A percentile compares a stretch with the other conserved stretches of the same genome.
Evolutionary conservation across 768 basidiomycete species (phyloP).

Genomic region (Termitomyces bulborhizus): DNA sequence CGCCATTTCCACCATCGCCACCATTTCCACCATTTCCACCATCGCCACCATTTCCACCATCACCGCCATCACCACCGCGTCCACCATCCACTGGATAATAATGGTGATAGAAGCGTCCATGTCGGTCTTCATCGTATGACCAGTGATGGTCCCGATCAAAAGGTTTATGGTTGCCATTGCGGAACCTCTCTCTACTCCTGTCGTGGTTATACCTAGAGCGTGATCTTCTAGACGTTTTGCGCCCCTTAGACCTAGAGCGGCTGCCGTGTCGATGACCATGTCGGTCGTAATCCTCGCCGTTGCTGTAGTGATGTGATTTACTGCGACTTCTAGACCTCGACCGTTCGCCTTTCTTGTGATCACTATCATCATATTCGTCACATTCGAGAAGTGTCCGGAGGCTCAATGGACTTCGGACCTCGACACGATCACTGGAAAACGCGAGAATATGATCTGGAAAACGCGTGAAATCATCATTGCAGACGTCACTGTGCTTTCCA

Average conservation of each 20-base stretch:
- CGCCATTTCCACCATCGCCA: neutral
- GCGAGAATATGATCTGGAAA: conserved; percentile 11
- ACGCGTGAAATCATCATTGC: conserved; percentile 5
- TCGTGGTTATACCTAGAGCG: neutral
- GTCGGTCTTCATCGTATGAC: neutral
- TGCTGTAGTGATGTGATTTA: neutral
- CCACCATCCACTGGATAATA: neutral
- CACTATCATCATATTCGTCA: neutral
- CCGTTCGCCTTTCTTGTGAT: neutral
- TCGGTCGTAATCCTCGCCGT: neutral
- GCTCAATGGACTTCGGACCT: conserved; percentile 2
- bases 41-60: no score
- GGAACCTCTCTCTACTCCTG: neutral
- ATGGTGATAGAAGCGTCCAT: neutral
- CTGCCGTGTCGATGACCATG: neutral
- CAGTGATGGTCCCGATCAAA: neutral
- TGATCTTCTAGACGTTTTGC: neutral
- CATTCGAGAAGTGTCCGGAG: conserved; percentile 11
- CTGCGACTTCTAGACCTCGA: conserved; percentile 3
- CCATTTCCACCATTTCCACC: neutral
- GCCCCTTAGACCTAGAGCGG: neutral
- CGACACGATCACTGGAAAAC: conserved; percentile 4
- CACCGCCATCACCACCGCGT: neutral
- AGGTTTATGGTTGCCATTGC: neutral
- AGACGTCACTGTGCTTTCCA: conserved; percentile 5